A percentile compares a stretch with the other conserved stretches of the same genome.
These are phyloP conservation scores for Trypanosoma caninum DNA, from an alignment of 208 protist genomes.

Conservation along the genomic window DNA sequence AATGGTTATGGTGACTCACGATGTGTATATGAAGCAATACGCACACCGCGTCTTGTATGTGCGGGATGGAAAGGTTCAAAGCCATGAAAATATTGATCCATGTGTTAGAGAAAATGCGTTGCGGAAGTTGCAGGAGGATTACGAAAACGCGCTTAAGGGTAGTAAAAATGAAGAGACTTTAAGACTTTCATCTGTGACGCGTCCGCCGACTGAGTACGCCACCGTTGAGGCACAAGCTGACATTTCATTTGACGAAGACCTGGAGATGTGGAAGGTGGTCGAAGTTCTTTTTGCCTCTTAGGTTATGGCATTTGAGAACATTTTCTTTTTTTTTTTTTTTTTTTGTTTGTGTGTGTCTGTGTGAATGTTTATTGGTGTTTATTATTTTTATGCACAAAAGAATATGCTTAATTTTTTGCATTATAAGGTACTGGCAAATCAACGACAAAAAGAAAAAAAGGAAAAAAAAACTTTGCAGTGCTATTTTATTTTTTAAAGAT, in stretches of 20 bases:
- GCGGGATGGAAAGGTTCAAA: constrained; percentile 92
- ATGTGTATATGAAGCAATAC: constrained; percentile 94
- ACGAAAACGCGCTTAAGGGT: constrained; percentile 8
- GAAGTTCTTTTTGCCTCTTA: constrained; percentile 47
- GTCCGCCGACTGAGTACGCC: constrained; percentile 47
- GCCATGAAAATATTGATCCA: constrained; percentile 44
- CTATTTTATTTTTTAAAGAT: too few relatives aligned
- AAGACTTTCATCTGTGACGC: constrained; percentile 23
- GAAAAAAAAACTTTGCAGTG: not conserved
- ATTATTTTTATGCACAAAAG: not conserved
- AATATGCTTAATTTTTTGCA: too few relatives aligned
- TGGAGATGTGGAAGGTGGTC: constrained; percentile 60
- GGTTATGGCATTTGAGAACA: not conserved
- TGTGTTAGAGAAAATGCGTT: constrained; percentile 43
- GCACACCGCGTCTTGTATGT: constrained; percentile 93
- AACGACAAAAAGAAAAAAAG: constrained; percentile 1
- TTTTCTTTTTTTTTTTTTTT: constrained; percentile 2
- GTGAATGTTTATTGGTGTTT: not conserved
- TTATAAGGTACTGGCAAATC: too few relatives aligned
- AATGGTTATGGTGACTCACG: constrained; percentile 98
- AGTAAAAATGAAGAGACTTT: constrained; percentile 13
- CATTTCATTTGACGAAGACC: constrained; percentile 54
- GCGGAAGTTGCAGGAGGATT: constrained; percentile 29
- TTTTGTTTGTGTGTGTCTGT: not conserved
- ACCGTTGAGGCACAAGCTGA: constrained; percentile 54